Evolutionary conservation across 176 grass and related monocot genomes (phyloP).

Genomic region (maize (Zea mays)): DNA sequence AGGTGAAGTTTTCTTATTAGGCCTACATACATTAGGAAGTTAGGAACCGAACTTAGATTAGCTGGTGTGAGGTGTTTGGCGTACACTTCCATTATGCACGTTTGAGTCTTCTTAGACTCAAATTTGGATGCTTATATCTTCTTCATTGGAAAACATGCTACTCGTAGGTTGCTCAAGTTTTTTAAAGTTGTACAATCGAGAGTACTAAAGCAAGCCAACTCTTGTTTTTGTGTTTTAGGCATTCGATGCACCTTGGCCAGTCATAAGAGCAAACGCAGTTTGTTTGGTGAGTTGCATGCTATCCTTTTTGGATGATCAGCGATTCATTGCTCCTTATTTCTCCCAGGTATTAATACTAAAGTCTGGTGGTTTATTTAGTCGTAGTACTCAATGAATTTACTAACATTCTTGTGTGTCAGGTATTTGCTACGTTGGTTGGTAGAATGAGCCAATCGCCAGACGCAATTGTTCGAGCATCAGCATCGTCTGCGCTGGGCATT

Average conservation of each 20-base stretch:
- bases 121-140: background rate
- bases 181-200: background rate
- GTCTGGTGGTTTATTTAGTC: conserved; percentile 31
- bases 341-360: conserved; percentile 65
- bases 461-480: conserved; percentile 71
- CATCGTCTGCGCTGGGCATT: conserved; percentile 78
- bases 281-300: conserved; percentile 87
- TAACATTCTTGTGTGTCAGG: conserved; percentile 45
- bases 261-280: conserved; percentile 95
- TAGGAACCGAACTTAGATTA: background rate
- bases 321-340: conserved; percentile 81
- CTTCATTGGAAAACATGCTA: background rate
- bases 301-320: conserved; percentile 84
- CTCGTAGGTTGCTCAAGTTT: background rate
- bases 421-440: conserved; percentile 71
- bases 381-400: conserved; percentile 6
- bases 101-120: background rate
- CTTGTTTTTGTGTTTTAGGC: conserved; percentile 57
- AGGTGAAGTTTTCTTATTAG: conserved; percentile 50
- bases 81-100: background rate
- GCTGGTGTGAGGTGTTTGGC: conserved; percentile 10
- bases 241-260: conserved; percentile 90
- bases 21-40: background rate
- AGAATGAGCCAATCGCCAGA: conserved; percentile 78
- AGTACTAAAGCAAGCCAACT: background rate